Evolutionary conservation across 306 rosid genomes (phyloP).

Genomic region (Clitoria ternatea): DNA sequence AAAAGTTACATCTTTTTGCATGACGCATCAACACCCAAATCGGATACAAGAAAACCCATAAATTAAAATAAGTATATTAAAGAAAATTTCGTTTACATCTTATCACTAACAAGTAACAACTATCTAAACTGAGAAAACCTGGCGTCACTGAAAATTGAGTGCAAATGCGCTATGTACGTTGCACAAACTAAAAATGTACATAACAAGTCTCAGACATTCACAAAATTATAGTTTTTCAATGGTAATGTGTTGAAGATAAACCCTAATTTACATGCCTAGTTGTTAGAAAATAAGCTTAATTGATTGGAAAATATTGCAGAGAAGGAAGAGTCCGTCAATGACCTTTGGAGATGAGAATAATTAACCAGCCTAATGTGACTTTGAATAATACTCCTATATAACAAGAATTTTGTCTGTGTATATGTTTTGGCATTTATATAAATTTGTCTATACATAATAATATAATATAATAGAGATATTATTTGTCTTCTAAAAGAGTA

Average conservation of each 20-base stretch:
- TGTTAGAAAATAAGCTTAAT: not conserved
- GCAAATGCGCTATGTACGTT: not conserved
- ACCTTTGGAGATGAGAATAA: constrained; percentile 19
- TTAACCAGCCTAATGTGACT: not conserved
- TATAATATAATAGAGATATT: not conserved
- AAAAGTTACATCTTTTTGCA: not conserved
- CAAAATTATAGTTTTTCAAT: not conserved
- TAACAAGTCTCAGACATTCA: not conserved
- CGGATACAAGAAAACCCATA: too few species aligned
- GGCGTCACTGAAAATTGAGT: not conserved
- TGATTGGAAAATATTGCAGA: not conserved
- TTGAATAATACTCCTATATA: not conserved
- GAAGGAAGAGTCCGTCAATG: constrained; percentile 1
- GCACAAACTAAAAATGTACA: not conserved
- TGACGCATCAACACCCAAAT: not conserved
- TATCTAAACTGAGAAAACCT: not conserved
- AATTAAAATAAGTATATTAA: too few species aligned
- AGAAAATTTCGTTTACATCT: not conserved
- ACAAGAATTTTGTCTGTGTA: too few species aligned
- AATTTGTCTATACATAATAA: too few species aligned
- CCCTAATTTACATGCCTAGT: not conserved
- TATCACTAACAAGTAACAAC: not conserved
- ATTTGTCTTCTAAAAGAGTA: not conserved
- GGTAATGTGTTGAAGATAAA: not conserved
- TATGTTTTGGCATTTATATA: too few species aligned